Evolutionary conservation across 1,284 basidiomycete genomes (phyloP), one percentile per base, ranked within the genome.

Genomic region (Tylopilus sp.): DNA sequence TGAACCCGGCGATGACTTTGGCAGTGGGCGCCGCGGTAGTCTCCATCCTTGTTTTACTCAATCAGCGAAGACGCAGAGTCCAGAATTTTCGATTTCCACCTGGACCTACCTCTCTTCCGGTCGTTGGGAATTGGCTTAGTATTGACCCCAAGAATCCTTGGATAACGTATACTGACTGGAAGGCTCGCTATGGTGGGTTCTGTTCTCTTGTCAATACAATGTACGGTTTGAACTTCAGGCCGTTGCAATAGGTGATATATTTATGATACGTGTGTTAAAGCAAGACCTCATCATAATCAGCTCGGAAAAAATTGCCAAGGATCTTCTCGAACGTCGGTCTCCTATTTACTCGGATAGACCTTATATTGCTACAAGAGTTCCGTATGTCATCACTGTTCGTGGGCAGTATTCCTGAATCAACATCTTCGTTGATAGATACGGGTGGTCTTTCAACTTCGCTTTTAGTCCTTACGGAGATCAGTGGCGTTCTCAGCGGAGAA

Each of bases 291-390:
- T 78, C 26, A 64, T 78, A 5, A 68, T 77, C 10, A 68, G 41
- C 47, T 74, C 74, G 5, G 57, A 69, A 52, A 67, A 66, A 24
- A 44, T 72, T 32, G 71, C 69, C 29, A 65, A 70, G 38, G 73
- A 77, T 1, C 75, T 75, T 15, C 41, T 75, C 12, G 74, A 74
- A 5, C 65, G 61, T 12, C 64, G 76, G 15, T 74, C 74, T 13
- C 44, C 52, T 24, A 62, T 72, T 57, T 75, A 78, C 53, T 77
- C 74, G 6, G 74, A 77, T 24, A 74, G 74, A 24, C 75, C 74
- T 8, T 58, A 66, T 56, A 4, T 77, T 19, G 73, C 76, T 19
- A 64, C 74, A 10, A 61, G 29, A 56, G 71, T 72, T 29, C 63
- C 66, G 75, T 77, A 33, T 16, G 69, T 63, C 12, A 26, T 44